These are phyloP conservation scores for Podospora appendiculata DNA, from an alignment of 495 filamentous ascomycete genomes.

Conservation along the genomic window DNA sequence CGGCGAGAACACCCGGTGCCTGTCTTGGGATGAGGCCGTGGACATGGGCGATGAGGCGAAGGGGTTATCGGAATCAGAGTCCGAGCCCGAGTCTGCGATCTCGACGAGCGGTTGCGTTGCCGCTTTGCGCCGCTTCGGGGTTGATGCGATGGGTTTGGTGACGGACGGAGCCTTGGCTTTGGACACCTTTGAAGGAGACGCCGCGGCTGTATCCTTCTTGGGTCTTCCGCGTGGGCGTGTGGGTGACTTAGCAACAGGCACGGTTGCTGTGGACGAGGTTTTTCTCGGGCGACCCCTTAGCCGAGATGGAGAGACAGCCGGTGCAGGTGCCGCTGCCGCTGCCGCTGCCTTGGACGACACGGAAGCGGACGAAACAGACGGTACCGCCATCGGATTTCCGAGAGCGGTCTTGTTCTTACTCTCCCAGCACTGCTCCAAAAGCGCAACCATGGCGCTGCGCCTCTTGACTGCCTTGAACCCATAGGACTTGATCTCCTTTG, in stretches of 20 bases:
- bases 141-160: conserved; percentile 3
- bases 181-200: conserved; percentile 5
- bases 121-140: conserved; percentile 12
- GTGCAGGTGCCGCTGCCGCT: background rate
- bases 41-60: conserved; percentile 13
- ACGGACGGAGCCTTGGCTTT: conserved; percentile 2
- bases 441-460: conserved; percentile 60
- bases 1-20: conserved; percentile 23
- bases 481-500: conserved; percentile 53
- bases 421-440: conserved; percentile 69
- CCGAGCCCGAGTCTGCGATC: conserved; percentile 60
- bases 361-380: conserved; percentile 18
- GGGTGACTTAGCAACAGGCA: background rate
- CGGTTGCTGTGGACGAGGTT: background rate
- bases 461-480: conserved; percentile 71
- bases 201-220: conserved; percentile 8
- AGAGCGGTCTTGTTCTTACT: conserved; percentile 22
- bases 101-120: conserved; percentile 37
- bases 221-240: conserved; percentile 10
- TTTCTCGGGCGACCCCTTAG: conserved; percentile 18
- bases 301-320: background rate
- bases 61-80: conserved; percentile 44
- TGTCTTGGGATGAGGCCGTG: conserved; percentile 22
- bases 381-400: background rate
- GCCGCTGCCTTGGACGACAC: conserved; percentile 2